Evolutionary conservation across 2,329 filamentous ascomycete species (phyloP), one percentile per base, ranked within the genome.

Genomic region (Aspergillus udagawae): DNA sequence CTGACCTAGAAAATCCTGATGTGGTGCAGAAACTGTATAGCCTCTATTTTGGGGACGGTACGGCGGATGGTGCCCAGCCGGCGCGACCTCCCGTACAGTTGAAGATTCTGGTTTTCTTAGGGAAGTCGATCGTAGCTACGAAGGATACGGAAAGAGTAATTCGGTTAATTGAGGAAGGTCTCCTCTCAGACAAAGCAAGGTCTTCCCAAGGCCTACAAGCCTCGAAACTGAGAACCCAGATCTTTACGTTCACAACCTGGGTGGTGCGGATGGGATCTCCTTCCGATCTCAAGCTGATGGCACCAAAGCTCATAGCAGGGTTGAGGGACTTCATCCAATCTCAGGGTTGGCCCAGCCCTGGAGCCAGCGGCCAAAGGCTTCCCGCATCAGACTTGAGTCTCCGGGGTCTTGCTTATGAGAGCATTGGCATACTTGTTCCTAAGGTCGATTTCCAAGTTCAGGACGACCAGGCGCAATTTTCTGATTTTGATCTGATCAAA

Each of bases 201-300:
- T 75, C 73, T 48, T 79, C 80, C 9, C 83, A 82, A 32, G 86
- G 87, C 0, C 79, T 93, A 7, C 92, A 96, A 73, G 86, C 86
- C 1, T 83, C 85, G 1, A 95, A 94, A 70, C 82, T 97, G 9
- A 85, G 92, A 63, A 87, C 86, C 49, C 90, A 92, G 0, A 82
- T 96, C 3, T 94, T 97, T 66, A 85, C 88, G 42, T 96, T 93
- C 65, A 84, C 96, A 55, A 90, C 91, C 52, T 97, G 92, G 85
- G 86, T 94, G 10, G 90, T 92, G 9, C 85, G 88, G 32, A 86
- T 91, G 65, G 90, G 88, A 7, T 82, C 86, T 0, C 66, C 77
- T 29, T 75, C 82, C 1, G 81, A 85, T 52, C 84, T 94, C 14
- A 78, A 80, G 54, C 74, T 80, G 8, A 86, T 95, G 63, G 90